Percentiles rank a stretch among this genome's conserved stretches.
phyloP scores from a whole-genome alignment of 495 filamentous ascomycete species.

The Aspergillus sparsus region DNA sequence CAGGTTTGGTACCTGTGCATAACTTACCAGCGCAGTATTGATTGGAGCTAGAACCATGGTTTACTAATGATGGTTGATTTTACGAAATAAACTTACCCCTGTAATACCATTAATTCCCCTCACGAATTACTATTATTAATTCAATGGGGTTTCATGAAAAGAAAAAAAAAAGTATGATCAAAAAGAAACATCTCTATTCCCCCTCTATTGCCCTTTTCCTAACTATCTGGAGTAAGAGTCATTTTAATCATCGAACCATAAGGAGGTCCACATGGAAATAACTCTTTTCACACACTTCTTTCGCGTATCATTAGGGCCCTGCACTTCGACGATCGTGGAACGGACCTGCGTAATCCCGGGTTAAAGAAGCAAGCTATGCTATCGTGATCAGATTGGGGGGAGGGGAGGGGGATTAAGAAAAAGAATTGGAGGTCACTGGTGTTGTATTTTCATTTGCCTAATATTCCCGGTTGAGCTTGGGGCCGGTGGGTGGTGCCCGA shows the following conservation, averaged over 20 bases:
- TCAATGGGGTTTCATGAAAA: too few species aligned
- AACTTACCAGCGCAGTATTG: conserved; percentile 19
- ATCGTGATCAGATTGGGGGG: background rate
- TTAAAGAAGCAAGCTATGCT: conserved; percentile 3
- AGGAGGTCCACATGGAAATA: conserved; percentile 21
- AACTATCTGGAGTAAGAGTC: background rate
- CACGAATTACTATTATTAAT: too few species aligned
- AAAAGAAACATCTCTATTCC: too few species aligned
- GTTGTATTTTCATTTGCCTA: conserved; percentile 21
- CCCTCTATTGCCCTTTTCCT: too few species aligned
- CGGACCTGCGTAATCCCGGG: conserved; percentile 9
- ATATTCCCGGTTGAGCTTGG: background rate
- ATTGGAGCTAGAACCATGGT: conserved; percentile 13
- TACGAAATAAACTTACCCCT: background rate
- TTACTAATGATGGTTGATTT: background rate
- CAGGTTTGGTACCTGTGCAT: conserved; percentile 15
- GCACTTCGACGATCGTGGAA: conserved; percentile 19
- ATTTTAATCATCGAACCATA: conserved; percentile 22
- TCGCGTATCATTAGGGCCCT: conserved; percentile 24
- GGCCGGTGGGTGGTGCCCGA: background rate
- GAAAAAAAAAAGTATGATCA: too few species aligned
- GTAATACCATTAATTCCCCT: too few species aligned
- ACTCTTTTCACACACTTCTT: conserved; percentile 7
- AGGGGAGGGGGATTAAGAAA: background rate
- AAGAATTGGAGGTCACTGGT: conserved; percentile 9